Percentiles rank a stretch among this genome's conserved stretches.
Conservation (phyloP, 1,139 yeast species). For the Sugiyamaella xylanicola region DNA sequence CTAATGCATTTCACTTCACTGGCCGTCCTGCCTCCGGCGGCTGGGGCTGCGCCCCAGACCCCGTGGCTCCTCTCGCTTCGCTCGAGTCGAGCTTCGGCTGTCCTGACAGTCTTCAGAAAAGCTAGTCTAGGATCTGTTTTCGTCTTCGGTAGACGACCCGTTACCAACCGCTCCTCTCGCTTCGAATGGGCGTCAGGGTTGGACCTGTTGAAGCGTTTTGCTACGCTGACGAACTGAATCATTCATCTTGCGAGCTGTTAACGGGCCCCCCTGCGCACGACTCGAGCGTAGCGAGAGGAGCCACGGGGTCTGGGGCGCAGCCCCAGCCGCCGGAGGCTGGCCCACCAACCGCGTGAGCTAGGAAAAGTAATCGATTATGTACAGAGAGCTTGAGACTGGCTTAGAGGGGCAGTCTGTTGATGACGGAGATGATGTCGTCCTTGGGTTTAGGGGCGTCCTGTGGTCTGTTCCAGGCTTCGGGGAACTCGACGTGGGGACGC, state of each 20-base stretch:
- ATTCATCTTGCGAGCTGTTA: not conserved
- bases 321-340: conserved; percentile 4
- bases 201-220: too few relatives aligned
- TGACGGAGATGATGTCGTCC: conserved; percentile 30
- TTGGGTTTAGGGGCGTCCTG: conserved; percentile 35
- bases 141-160: too few relatives aligned
- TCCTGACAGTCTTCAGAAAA: too few relatives aligned
- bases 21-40: not conserved
- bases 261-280: not conserved
- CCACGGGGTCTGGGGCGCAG: conserved; percentile 6
- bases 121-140: too few relatives aligned
- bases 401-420: conserved; percentile 10
- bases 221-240: not conserved
- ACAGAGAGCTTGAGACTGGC: not conserved
- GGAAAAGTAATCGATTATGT: too few relatives aligned
- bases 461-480: conserved; percentile 85
- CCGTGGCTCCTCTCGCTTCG: not conserved
- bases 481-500: conserved; percentile 53
- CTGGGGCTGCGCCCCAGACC: conserved; percentile 1
- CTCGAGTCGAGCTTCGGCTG: not conserved
- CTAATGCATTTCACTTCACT: not conserved
- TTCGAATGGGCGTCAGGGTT: not conserved
- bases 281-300: conserved; percentile 3
- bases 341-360: too few relatives aligned
- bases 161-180: not conserved